Evolutionary conservation across 768 basidiomycete species (phyloP).

Genomic region (Lentinula lateritia): DNA sequence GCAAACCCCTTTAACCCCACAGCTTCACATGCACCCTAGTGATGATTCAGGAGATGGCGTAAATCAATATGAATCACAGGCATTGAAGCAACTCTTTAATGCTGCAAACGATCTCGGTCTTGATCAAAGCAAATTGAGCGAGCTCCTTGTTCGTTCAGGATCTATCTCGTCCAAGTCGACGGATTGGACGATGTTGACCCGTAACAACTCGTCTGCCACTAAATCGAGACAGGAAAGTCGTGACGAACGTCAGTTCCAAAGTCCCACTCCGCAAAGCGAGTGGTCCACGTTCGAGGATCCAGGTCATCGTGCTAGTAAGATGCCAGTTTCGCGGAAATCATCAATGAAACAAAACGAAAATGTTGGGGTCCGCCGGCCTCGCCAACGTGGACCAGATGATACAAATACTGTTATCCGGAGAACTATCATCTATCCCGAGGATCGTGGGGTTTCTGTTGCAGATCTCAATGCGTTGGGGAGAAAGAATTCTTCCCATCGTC

Average conservation of each 20-base stretch:
- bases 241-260: slow-evolving; percentile 19
- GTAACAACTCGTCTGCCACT: slow-evolving; percentile 34
- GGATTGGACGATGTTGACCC: slow-evolving; percentile 38
- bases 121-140: slow-evolving; percentile 66
- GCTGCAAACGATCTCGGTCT: slow-evolving; percentile 73
- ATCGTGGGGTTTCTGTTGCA: slow-evolving; percentile 48
- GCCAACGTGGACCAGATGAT: slow-evolving; percentile 12
- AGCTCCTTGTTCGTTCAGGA: slow-evolving; percentile 64
- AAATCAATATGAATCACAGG: slow-evolving; percentile 36
- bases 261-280: background rate
- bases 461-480: slow-evolving; percentile 51
- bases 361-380: slow-evolving; percentile 7
- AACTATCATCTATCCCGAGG: slow-evolving; percentile 76
- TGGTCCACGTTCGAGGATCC: slow-evolving; percentile 5
- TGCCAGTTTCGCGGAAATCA: slow-evolving; percentile 21
- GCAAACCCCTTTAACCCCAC: slow-evolving; percentile 4
- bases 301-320: slow-evolving; percentile 10
- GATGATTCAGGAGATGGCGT: slow-evolving; percentile 19
- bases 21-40: slow-evolving; percentile 13
- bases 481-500: slow-evolving; percentile 55
- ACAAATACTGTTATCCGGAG: slow-evolving; percentile 60
- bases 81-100: slow-evolving; percentile 68
- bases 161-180: slow-evolving; percentile 55
- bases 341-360: slow-evolving; percentile 16
- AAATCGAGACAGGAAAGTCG: slow-evolving; percentile 23